Conservation (phyloP, 352 stramenopile genomes). For the Aphanomyces euteiches region DNA sequence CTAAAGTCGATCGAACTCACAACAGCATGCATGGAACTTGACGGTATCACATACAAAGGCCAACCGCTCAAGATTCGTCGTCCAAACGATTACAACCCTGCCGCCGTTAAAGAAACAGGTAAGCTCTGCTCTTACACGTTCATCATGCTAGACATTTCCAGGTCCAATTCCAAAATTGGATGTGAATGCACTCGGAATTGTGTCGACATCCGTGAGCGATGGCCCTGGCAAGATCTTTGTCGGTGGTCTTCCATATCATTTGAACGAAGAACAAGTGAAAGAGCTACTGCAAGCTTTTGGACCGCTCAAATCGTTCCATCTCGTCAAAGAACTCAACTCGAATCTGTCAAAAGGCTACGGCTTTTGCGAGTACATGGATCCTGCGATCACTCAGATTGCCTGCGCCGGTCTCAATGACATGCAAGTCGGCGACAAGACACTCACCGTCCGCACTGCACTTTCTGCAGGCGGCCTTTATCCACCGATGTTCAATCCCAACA, state of each 20-base stretch:
- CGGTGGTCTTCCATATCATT: constrained; percentile 94
- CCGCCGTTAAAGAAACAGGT: constrained; percentile 72
- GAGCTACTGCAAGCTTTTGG: constrained; percentile 95
- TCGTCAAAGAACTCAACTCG: constrained; percentile 91
- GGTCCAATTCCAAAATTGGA: constrained; percentile 87
- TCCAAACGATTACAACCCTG: constrained; percentile 97
- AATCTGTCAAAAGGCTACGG: constrained; percentile 96
- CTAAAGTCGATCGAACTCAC: constrained; percentile 96
- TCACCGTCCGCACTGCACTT: constrained; percentile 87
- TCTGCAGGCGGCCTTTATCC: constrained; percentile 41
- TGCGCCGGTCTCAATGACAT: constrained; percentile 96
- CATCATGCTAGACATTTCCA: constrained; percentile 36
- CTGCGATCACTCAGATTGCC: constrained; percentile 86
- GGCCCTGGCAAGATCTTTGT: constrained; percentile 99
- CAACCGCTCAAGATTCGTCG: constrained; percentile 94
- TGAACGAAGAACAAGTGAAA: constrained; percentile 93
- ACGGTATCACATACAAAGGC: constrained; percentile 93
- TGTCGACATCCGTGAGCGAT: constrained; percentile 93
- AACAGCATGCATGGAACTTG: constrained; percentile 93
- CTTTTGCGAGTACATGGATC: constrained; percentile 97
- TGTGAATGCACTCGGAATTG: constrained; percentile 89
- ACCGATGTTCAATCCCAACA: constrained; percentile 22
- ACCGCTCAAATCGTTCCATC: constrained; percentile 92
- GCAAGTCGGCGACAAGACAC: constrained; percentile 86
- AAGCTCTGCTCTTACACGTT: constrained; percentile 37